Percentiles rank a stretch among this genome's conserved stretches.
Conservation (phyloP, 2,329 filamentous ascomycete genomes). For the Dactylellina leptospora region DNA sequence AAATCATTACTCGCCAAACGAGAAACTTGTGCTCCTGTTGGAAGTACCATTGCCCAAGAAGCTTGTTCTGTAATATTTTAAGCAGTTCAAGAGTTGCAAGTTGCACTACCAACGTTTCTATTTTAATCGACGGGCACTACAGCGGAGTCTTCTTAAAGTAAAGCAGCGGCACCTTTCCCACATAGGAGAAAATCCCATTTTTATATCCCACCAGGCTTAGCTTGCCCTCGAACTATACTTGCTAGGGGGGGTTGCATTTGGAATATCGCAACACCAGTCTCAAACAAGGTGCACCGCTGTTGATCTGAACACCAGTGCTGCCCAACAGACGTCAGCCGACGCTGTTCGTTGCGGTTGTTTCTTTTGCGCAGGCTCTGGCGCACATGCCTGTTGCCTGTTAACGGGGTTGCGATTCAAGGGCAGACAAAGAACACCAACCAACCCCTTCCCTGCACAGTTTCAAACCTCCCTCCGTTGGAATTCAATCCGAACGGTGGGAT, state of each 20-base stretch:
- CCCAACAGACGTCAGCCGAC: conserved; percentile 29
- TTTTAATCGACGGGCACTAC: conserved; percentile 4
- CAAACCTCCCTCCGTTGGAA: conserved; percentile 23
- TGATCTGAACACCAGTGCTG: conserved; percentile 9
- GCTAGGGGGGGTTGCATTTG: conserved; percentile 45
- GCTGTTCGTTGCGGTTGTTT: neutral
- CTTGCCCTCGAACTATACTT: too few species aligned
- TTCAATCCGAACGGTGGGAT: conserved; percentile 8
- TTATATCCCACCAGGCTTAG: too few species aligned
- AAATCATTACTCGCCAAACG: too few species aligned
- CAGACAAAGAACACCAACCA: conserved; percentile 4
- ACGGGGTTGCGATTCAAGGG: neutral
- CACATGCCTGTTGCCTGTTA: neutral
- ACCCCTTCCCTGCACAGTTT: conserved; percentile 19
- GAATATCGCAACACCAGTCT: conserved; percentile 36
- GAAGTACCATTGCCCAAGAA: too few species aligned
- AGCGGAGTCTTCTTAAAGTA: too few species aligned
- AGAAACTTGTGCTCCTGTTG: too few species aligned
- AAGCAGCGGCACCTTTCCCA: too few species aligned
- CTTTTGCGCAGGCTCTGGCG: neutral
- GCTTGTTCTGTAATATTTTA: neutral
- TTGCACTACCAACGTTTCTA: neutral
- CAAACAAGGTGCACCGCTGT: conserved; percentile 42
- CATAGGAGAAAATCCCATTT: too few species aligned
- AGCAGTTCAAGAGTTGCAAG: neutral